Evolutionary conservation across 306 rosid genomes (phyloP).

Genomic region (Hylodesmum podocarpum): DNA sequence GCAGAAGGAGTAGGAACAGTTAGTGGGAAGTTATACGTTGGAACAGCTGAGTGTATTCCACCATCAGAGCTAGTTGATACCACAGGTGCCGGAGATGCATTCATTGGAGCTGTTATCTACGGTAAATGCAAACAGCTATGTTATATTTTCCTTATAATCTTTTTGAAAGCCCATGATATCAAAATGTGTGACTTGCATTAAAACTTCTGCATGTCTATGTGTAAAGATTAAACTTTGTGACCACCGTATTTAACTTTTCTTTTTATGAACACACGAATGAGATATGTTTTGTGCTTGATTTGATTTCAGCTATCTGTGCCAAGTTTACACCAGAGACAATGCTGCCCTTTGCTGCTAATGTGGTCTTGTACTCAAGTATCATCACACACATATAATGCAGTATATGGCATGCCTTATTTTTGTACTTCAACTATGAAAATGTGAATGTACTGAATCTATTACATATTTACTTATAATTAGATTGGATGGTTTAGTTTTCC

Average conservation of each 20-base stretch:
- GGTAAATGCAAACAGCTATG: slow-evolving; percentile 47
- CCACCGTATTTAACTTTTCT: background rate
- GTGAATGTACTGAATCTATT: background rate
- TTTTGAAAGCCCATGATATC: slow-evolving; percentile 4
- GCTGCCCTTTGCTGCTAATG: slow-evolving; percentile 80
- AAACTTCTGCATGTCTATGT: background rate
- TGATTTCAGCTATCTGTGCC: slow-evolving; percentile 72
- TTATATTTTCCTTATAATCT: slow-evolving; percentile 7
- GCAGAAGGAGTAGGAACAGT: slow-evolving; percentile 77
- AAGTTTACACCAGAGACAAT: slow-evolving; percentile 76
- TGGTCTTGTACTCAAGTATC: slow-evolving; percentile 7
- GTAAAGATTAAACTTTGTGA: background rate
- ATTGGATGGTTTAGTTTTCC: background rate
- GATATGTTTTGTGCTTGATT: slow-evolving; percentile 21
- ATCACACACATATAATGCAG: background rate
- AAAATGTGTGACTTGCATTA: background rate
- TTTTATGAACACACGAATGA: slow-evolving; percentile 3
- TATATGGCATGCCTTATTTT: background rate
- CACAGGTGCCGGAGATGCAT: slow-evolving; percentile 98
- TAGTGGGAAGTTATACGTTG: slow-evolving; percentile 66
- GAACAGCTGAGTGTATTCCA: slow-evolving; percentile 90
- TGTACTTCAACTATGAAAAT: background rate
- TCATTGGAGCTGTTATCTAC: slow-evolving; percentile 90
- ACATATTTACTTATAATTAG: background rate
- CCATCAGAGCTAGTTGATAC: slow-evolving; percentile 80